These are phyloP conservation scores for Maudiozyma barnettii DNA, from an alignment of 805 yeast species.

Conservation along the genomic window DNA sequence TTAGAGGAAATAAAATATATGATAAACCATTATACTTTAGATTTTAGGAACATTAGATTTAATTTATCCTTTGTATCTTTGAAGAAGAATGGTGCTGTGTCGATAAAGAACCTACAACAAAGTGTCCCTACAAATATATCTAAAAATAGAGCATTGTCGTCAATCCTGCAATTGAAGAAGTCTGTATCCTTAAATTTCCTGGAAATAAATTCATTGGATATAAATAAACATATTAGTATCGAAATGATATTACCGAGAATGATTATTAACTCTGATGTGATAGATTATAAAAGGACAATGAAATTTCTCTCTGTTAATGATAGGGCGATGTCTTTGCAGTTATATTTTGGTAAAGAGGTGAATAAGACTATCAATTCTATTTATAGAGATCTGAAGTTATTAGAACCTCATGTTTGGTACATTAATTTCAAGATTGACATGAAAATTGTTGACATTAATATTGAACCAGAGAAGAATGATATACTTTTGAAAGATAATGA, in stretches of 20 bases:
- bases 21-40: slow-evolving; percentile 27
- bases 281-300: slow-evolving; percentile 13
- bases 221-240: slow-evolving; percentile 8
- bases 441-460: slow-evolving; percentile 31
- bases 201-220: slow-evolving; percentile 4
- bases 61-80: slow-evolving; percentile 15
- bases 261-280: slow-evolving; percentile 23
- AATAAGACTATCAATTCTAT: slow-evolving; percentile 16
- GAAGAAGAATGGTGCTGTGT: slow-evolving; percentile 13
- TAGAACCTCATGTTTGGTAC: slow-evolving; percentile 31
- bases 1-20: slow-evolving; percentile 20
- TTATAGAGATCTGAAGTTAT: slow-evolving; percentile 18
- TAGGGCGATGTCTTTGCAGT: slow-evolving; percentile 24
- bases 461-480: slow-evolving; percentile 39
- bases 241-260: slow-evolving; percentile 28
- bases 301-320: slow-evolving; percentile 30
- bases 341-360: slow-evolving; percentile 28
- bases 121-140: slow-evolving; percentile 7
- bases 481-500: slow-evolving; percentile 25
- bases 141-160: slow-evolving; percentile 8
- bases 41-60: slow-evolving; percentile 27
- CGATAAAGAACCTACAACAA: slow-evolving; percentile 13
- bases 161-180: slow-evolving; percentile 7
- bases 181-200: slow-evolving; percentile 11
- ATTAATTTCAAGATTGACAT: slow-evolving; percentile 19